Evolutionary conservation across 352 stramenopile species (phyloP).

Genomic region (Globisporangium yorkense): DNA sequence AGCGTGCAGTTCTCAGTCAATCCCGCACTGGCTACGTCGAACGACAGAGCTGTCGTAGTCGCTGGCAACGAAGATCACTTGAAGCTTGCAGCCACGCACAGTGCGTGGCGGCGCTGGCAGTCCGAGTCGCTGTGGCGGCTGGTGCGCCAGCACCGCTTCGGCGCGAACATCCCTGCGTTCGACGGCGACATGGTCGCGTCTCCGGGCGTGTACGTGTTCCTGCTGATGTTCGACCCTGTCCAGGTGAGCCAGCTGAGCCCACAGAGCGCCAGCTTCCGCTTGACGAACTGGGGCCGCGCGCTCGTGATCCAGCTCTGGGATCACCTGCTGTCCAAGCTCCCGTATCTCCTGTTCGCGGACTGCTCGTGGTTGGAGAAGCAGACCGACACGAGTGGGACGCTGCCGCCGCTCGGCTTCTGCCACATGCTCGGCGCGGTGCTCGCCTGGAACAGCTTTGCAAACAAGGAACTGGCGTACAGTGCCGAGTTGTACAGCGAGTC

Average conservation of each 20-base stretch:
- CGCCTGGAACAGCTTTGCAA: slow-evolving; percentile 33
- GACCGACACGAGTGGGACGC: slow-evolving; percentile 17
- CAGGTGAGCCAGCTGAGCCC: slow-evolving; percentile 15
- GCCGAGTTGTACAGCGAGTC: slow-evolving; percentile 18
- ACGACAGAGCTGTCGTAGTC: not conserved
- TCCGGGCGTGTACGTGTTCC: slow-evolving; percentile 44
- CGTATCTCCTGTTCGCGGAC: slow-evolving; percentile 54
- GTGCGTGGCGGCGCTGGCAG: slow-evolving; percentile 15
- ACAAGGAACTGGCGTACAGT: slow-evolving; percentile 22
- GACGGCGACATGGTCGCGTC: slow-evolving; percentile 16
- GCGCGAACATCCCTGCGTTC: slow-evolving; percentile 15
- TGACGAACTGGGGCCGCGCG: slow-evolving; percentile 40
- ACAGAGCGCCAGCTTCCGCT: slow-evolving; percentile 25
- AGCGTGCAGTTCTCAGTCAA: not conserved
- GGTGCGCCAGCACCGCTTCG: slow-evolving; percentile 16
- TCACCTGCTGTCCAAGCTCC: slow-evolving; percentile 36
- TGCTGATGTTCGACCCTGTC: slow-evolving; percentile 44
- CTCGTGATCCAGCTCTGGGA: slow-evolving; percentile 41
- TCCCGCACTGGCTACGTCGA: not conserved
- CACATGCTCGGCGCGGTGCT: slow-evolving; percentile 46
- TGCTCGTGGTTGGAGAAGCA: slow-evolving; percentile 67
- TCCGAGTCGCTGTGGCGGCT: slow-evolving; percentile 22
- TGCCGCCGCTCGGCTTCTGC: slow-evolving; percentile 41
- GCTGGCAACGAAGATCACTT: not conserved
- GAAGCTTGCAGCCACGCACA: not conserved